These are phyloP conservation scores for Pezizomycotina sp. DNA, from an alignment of 2,329 filamentous ascomycete species.

Conservation along the genomic window DNA sequence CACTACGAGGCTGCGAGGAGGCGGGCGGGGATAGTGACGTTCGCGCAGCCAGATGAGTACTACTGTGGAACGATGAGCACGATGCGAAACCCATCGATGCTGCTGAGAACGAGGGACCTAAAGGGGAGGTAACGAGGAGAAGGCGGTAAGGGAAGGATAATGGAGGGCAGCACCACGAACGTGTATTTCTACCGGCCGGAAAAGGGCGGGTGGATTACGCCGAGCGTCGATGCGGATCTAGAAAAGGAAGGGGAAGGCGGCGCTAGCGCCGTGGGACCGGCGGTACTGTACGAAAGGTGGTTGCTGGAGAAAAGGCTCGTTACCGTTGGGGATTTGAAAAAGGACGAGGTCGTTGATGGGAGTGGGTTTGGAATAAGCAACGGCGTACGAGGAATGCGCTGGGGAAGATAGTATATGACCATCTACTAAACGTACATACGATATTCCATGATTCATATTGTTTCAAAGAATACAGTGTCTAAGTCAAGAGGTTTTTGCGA, in stretches of 20 bases:
- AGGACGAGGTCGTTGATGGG: constrained; percentile 7
- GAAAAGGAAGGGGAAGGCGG: too few relatives aligned
- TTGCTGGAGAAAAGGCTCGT: constrained; percentile 14
- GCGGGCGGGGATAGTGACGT: constrained; percentile 39
- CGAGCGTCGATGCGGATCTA: constrained; percentile 27
- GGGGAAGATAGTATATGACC: too few relatives aligned
- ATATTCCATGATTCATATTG: too few relatives aligned
- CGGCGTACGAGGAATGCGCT: constrained; percentile 12
- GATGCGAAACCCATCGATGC: too few relatives aligned
- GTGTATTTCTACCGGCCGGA: constrained; percentile 55
- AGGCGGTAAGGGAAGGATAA: constrained; percentile 54
- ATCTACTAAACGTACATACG: too few relatives aligned
- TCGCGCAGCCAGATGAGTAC: constrained; percentile 46
- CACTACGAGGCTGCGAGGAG: constrained; percentile 55
- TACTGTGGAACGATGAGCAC: constrained; percentile 3
- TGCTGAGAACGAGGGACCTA: too few relatives aligned
- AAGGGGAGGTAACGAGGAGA: too few relatives aligned
- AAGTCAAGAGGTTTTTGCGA: too few relatives aligned
- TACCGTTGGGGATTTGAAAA: constrained; percentile 16
- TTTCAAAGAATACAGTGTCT: too few relatives aligned
- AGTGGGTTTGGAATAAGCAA: constrained; percentile 16
- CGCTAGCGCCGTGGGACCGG: constrained; percentile 6
- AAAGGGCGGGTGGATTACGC: constrained; percentile 60
- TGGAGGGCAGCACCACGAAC: constrained; percentile 73
- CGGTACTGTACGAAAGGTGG: constrained; percentile 14